Evolutionary conservation across 345 rosid species (phyloP).

Genomic region (Eucalyptus marginata): DNA sequence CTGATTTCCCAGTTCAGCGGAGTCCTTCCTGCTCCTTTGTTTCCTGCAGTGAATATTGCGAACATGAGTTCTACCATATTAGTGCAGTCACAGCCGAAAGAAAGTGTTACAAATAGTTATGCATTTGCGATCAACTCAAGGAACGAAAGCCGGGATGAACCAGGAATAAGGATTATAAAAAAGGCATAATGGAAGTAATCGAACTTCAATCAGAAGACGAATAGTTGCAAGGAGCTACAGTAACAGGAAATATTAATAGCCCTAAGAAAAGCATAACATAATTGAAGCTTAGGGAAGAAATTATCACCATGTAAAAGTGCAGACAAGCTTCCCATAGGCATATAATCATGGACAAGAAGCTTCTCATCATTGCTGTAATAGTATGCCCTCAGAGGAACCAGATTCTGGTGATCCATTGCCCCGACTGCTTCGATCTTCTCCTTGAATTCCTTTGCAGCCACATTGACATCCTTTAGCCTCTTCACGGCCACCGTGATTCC

Average conservation of each 20-base stretch:
- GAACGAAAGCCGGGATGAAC: not conserved
- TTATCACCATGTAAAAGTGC: conserved; percentile 83
- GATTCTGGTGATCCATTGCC: conserved; percentile 76
- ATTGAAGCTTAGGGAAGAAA: not conserved
- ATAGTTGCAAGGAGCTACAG: not conserved
- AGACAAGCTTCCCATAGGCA: conserved; percentile 98
- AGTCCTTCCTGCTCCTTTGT: conserved; percentile 38
- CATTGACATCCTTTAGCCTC: conserved; percentile 83
- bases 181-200: not conserved
- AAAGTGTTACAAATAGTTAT: not conserved
- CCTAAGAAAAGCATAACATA: not conserved
- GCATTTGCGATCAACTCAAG: not conserved
- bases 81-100: not conserved
- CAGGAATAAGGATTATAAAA: not conserved
- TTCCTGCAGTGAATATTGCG: conserved; percentile 5
- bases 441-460: conserved; percentile 71
- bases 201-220: not conserved
- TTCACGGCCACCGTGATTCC: conserved; percentile 81
- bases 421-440: conserved; percentile 92
- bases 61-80: not conserved
- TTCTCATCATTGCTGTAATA: conserved; percentile 93
- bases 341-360: conserved; percentile 90
- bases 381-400: conserved; percentile 88
- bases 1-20: conserved; percentile 38
- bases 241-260: not conserved